Conservation (phyloP, 73 alveolate genomes). For the Blepharisma stoltei region DNA sequence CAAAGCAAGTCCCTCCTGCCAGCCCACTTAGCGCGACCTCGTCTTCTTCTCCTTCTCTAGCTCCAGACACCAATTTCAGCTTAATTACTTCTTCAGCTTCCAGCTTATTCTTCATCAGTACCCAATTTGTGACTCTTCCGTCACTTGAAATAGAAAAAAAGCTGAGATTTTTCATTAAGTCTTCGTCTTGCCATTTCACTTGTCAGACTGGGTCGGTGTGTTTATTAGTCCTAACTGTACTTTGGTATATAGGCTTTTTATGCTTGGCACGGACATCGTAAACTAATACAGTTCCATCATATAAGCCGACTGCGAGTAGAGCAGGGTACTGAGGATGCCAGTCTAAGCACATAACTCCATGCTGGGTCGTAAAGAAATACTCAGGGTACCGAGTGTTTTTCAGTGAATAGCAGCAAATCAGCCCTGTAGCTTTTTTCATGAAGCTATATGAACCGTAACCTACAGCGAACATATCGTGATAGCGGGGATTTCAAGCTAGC, state of each 20-base stretch:
- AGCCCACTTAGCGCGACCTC: constrained; percentile 83
- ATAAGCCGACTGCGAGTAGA: constrained; percentile 98
- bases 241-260: constrained; percentile 89
- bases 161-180: constrained; percentile 70
- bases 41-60: constrained; percentile 68
- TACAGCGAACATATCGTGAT: constrained; percentile 98
- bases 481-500: constrained; percentile 97
- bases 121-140: constrained; percentile 99
- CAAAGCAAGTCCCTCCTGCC: constrained; percentile 99
- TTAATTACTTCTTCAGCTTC: constrained; percentile 85
- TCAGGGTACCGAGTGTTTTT: constrained; percentile 99
- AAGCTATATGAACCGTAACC: constrained; percentile 97
- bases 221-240: constrained; percentile 95
- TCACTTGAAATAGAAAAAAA: constrained; percentile 97
- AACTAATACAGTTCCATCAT: constrained; percentile 99
- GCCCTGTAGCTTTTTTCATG: constrained; percentile 91
- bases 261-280: constrained; percentile 95
- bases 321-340: constrained; percentile 98
- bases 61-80: constrained; percentile 63
- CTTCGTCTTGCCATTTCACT: constrained; percentile 87
- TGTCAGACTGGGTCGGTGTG: constrained; percentile 99
- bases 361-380: constrained; percentile 91
- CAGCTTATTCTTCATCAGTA: constrained; percentile 88
- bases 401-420: constrained; percentile 94
- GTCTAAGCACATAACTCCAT: constrained; percentile 97